Evolutionary conservation across 768 basidiomycete genomes (phyloP), one percentile per base, ranked within the genome.

Genomic region (Pulveroboletus sp.): DNA sequence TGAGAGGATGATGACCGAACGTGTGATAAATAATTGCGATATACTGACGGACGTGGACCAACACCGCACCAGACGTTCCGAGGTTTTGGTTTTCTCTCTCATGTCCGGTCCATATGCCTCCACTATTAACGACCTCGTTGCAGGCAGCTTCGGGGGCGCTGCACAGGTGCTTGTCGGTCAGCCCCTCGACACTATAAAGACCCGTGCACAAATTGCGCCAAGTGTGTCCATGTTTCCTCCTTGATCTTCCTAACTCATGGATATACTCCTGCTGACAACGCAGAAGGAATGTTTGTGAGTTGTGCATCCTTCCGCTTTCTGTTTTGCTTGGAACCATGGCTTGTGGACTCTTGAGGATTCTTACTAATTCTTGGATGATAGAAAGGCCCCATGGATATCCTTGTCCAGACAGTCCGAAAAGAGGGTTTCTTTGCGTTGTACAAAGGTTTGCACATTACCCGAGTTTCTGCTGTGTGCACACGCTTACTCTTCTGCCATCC

Each of bases 121-220:
- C 39, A 89, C 86, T 0, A 62, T 85, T 35, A 90, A 92, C 58
- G 89, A 91, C 62, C 80, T 97, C 27, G 68, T 94, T 21, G 87
- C 93, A 0, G 94, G 94, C 6, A 90, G 88, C 65, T 78, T 91
- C 7, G 94, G 83, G 30, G 95, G 95, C n/a, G 93, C 93, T 2
- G 85, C 90, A 0, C 95, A 98, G 60, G 94, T 98, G 11, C 73
- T 97, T 10, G 87, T 93, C n/a, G 93, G 94, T 3, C 94, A 95
- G 57, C 91, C 90, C 1, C 74, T 93, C 26, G 91, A 93, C 62
- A 93, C 91, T 0, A 68, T 93, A 66, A 93, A 93, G 75, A 91
- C 90, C 21, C 78, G 91, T 43, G 89, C 91, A 10, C 90, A 93
- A 67, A 85, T 86, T 58, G 87, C 89, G 32, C 86, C 89, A 15